phyloP scores from a whole-genome alignment of 106 monocot species.

The Hemerocallis citrina region DNA sequence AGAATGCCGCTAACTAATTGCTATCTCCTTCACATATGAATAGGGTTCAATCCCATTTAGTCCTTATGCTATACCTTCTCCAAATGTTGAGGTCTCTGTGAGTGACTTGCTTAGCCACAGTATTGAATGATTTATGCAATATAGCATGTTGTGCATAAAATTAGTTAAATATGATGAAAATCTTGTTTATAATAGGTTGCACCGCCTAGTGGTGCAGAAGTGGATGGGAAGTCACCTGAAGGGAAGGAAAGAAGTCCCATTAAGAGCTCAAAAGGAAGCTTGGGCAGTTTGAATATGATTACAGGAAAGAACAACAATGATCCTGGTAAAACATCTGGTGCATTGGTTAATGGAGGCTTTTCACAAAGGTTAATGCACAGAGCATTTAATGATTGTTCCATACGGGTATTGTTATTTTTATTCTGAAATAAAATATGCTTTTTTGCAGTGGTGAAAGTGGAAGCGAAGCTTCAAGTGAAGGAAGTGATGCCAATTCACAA shows the following conservation, averaged over 20 bases:
- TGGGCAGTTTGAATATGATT: conserved; percentile 78
- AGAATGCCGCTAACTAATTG: background rate
- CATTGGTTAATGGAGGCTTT: conserved; percentile 53
- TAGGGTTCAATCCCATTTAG: conserved; percentile 73
- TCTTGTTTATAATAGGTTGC: conserved; percentile 26
- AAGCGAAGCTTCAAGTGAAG: conserved; percentile 86
- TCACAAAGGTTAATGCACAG: conserved; percentile 46
- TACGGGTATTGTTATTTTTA: no score
- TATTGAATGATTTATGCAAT: background rate
- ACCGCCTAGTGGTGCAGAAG: conserved; percentile 27
- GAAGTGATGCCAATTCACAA: conserved; percentile 86
- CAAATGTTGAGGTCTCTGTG: conserved; percentile 60
- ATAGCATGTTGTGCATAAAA: background rate
- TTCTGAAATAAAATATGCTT: background rate
- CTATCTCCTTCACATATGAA: background rate
- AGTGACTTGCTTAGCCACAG: conserved; percentile 30
- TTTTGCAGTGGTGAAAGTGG: conserved; percentile 73
- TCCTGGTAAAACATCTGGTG: conserved; percentile 50
- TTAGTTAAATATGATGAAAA: background rate
- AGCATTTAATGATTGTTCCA: background rate
- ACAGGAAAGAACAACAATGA: conserved; percentile 77
- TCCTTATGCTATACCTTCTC: conserved; percentile 60
- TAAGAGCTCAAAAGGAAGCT: conserved; percentile 78
- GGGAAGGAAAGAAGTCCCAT: conserved; percentile 63
- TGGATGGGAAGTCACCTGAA: conserved; percentile 57